These are phyloP conservation scores for Zygosaccharomyces gambellarensis DNA, from an alignment of 805 yeast genomes.

Conservation along the genomic window DNA sequence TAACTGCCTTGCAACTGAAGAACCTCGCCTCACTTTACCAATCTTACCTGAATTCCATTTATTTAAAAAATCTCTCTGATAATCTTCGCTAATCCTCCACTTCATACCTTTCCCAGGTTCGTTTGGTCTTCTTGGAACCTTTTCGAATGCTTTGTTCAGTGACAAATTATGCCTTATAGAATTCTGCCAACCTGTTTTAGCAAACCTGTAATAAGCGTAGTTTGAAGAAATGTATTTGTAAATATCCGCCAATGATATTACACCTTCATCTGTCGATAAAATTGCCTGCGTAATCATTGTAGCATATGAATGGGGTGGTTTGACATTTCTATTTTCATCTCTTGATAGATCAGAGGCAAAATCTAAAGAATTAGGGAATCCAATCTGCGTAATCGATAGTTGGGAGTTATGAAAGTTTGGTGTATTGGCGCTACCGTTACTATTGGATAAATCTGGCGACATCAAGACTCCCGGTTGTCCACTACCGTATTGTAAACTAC, in stretches of 20 bases:
- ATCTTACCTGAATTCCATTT: slow-evolving; percentile 75
- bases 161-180: slow-evolving; percentile 94
- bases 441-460: slow-evolving; percentile 6
- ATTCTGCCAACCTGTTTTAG: slow-evolving; percentile 98
- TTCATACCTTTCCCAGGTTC: slow-evolving; percentile 99
- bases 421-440: slow-evolving; percentile 1
- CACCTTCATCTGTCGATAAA: slow-evolving; percentile 79
- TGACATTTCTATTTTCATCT: slow-evolving; percentile 83
- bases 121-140: slow-evolving; percentile 89
- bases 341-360: slow-evolving; percentile 58
- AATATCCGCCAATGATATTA: slow-evolving; percentile 83
- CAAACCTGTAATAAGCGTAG: slow-evolving; percentile 86
- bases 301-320: slow-evolving; percentile 96
- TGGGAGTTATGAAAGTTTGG: slow-evolving; percentile 1
- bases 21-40: slow-evolving; percentile 71
- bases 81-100: slow-evolving; percentile 90
- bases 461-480: slow-evolving; percentile 6
- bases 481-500: slow-evolving; percentile 3
- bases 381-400: slow-evolving; percentile 7
- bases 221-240: slow-evolving; percentile 84
- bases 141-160: slow-evolving; percentile 93
- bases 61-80: slow-evolving; percentile 75
- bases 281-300: slow-evolving; percentile 98
- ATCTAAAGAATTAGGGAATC: slow-evolving; percentile 29
- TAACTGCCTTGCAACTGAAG: slow-evolving; percentile 73